Evolutionary conservation across 768 basidiomycete genomes (phyloP).

Genomic region (Lenzites betulinus): DNA sequence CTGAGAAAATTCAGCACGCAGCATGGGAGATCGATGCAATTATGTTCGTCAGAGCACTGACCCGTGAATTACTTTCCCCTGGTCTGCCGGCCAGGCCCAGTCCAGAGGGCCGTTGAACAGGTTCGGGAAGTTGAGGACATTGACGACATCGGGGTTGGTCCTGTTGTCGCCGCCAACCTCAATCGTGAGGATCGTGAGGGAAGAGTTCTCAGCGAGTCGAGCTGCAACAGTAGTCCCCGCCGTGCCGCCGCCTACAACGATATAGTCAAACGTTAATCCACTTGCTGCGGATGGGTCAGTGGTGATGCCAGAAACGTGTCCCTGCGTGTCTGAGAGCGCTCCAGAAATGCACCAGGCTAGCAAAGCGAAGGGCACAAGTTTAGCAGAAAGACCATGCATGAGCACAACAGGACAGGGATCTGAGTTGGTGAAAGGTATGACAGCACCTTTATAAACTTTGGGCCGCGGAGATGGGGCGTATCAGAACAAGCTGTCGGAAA

Average conservation of each 20-base stretch:
- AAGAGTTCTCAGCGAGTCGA: slow-evolving; percentile 16
- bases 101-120: slow-evolving; percentile 47
- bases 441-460: no score
- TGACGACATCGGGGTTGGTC: slow-evolving; percentile 44
- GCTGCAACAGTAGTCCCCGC: slow-evolving; percentile 13
- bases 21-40: not conserved
- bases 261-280: slow-evolving; percentile 18
- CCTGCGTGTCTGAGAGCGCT: no score
- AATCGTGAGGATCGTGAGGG: slow-evolving; percentile 7
- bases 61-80: slow-evolving; percentile 32
- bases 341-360: no score
- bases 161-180: slow-evolving; percentile 40
- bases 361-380: no score
- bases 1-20: slow-evolving; percentile 22
- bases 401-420: no score
- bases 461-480: no score
- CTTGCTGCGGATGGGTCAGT: not conserved
- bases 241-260: slow-evolving; percentile 14
- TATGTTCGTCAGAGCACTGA: slow-evolving; percentile 26
- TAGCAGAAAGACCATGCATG: no score
- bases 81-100: slow-evolving; percentile 28
- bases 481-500: no score
- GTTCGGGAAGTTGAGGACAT: slow-evolving; percentile 46
- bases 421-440: no score
- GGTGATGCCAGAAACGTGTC: slow-evolving; percentile 1